These are phyloP conservation scores for Lentinula guzmanii DNA, from an alignment of 768 basidiomycete species.

Conservation along the genomic window DNA sequence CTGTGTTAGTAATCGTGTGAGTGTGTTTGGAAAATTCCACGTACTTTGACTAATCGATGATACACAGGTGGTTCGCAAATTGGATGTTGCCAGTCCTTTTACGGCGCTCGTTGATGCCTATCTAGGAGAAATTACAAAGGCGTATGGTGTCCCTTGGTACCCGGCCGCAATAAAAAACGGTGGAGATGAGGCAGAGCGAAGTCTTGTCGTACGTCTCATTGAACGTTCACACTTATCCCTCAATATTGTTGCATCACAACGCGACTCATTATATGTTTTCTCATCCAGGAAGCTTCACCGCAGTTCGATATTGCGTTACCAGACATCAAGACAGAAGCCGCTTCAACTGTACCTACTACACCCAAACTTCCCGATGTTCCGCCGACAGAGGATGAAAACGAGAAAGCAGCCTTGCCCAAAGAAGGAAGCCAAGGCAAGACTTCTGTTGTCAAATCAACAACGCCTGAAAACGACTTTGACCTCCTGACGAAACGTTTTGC, in stretches of 20 bases:
- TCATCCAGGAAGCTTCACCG: background rate
- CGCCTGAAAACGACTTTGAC: constrained; percentile 66
- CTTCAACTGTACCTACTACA: constrained; percentile 17
- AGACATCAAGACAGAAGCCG: constrained; percentile 8
- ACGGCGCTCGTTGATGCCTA: constrained; percentile 80
- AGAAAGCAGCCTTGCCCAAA: constrained; percentile 19
- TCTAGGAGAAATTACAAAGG: constrained; percentile 82
- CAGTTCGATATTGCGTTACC: background rate
- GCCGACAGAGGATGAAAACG: constrained; percentile 40
- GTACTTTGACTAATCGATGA: background rate
- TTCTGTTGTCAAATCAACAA: constrained; percentile 19
- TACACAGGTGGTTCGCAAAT: constrained; percentile 68
- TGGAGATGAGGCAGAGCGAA: constrained; percentile 25
- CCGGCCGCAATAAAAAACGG: constrained; percentile 23
- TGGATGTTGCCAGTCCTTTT: constrained; percentile 63
- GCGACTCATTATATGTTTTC: background rate
- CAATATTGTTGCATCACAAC: background rate
- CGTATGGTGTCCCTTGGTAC: constrained; percentile 72
- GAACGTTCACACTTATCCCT: background rate
- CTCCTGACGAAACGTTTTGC: constrained; percentile 76
- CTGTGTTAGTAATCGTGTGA: constrained; percentile 80
- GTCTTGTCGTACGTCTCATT: constrained; percentile 27
- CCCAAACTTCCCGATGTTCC: constrained; percentile 47
- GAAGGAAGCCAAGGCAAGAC: constrained; percentile 14
- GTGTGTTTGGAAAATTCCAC: constrained; percentile 16